Evolutionary conservation across 345 rosid species (phyloP).

Genomic region (Citrus cavaleriei): DNA sequence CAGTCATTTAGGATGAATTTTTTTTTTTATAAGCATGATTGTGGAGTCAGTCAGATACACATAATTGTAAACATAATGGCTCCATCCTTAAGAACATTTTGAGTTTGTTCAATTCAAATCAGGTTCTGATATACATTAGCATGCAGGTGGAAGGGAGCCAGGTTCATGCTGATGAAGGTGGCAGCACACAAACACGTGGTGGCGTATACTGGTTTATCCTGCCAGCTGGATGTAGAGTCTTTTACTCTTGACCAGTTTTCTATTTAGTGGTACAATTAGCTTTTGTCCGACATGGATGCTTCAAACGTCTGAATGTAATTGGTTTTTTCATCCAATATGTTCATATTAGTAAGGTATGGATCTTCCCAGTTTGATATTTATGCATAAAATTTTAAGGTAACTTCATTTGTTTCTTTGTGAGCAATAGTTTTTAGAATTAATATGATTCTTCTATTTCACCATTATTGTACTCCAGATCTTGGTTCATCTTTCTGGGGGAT

Average conservation of each 20-base stretch:
- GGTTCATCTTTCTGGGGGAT: slow-evolving; percentile 77
- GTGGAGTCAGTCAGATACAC: neutral
- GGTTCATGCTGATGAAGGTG: slow-evolving; percentile 71
- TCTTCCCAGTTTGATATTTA: neutral
- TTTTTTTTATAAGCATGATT: too few species aligned
- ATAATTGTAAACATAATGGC: neutral
- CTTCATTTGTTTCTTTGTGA: neutral
- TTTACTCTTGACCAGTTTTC: slow-evolving; percentile 6
- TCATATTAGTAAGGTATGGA: neutral
- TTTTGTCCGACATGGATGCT: neutral
- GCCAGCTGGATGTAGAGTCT: slow-evolving; percentile 61
- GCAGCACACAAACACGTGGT: slow-evolving; percentile 57
- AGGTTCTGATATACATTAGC: neutral
- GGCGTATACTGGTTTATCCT: slow-evolving; percentile 58
- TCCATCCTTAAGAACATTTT: neutral
- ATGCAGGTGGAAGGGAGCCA: slow-evolving; percentile 65
- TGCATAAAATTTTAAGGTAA: neutral
- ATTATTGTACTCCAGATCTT: slow-evolving; percentile 37
- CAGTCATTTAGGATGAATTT: neutral
- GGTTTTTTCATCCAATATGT: neutral
- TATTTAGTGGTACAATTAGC: neutral
- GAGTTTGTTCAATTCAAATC: neutral
- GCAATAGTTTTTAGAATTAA: neutral
- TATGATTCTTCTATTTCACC: neutral
- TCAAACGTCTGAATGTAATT: neutral